These are phyloP conservation scores for Pythium inflatum DNA, from an alignment of 352 stramenopile species.

Conservation along the genomic window DNA sequence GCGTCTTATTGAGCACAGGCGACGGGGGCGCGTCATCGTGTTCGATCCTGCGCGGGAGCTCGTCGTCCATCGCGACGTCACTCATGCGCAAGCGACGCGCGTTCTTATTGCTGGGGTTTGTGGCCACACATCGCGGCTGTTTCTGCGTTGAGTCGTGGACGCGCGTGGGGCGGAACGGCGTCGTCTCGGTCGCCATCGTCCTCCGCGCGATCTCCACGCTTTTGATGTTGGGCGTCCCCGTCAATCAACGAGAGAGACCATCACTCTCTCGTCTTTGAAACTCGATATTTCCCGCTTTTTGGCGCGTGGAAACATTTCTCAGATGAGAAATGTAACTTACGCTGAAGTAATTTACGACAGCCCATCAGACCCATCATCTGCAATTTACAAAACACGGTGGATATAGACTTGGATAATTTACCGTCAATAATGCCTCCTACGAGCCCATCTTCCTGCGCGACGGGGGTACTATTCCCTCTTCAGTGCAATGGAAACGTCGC, in stretches of 20 bases:
- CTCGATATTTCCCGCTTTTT: conserved; percentile 30
- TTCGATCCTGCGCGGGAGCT: neutral
- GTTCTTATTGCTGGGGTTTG: conserved; percentile 8
- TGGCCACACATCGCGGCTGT: conserved; percentile 6
- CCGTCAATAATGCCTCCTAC: neutral
- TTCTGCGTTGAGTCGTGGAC: conserved; percentile 9
- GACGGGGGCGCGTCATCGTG: conserved; percentile 1
- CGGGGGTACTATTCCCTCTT: conserved; percentile 31
- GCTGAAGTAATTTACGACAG: neutral
- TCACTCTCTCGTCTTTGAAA: conserved; percentile 24
- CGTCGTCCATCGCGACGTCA: conserved; percentile 26
- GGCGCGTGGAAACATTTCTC: conserved; percentile 7
- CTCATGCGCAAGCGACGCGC: conserved; percentile 20
- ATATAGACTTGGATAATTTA: neutral
- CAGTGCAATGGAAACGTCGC: conserved; percentile 35
- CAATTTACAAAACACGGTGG: neutral
- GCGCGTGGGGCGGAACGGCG: conserved; percentile 14
- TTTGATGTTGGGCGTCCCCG: neutral
- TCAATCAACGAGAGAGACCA: conserved; percentile 18
- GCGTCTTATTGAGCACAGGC: conserved; percentile 30
- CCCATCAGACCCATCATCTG: neutral
- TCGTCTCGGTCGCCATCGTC: conserved; percentile 13
- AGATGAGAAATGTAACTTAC: conserved; percentile 1
- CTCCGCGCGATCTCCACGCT: neutral
- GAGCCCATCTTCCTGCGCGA: neutral